Conservation (phyloP, 1,139 yeast genomes). For the Candida sp. region DNA sequence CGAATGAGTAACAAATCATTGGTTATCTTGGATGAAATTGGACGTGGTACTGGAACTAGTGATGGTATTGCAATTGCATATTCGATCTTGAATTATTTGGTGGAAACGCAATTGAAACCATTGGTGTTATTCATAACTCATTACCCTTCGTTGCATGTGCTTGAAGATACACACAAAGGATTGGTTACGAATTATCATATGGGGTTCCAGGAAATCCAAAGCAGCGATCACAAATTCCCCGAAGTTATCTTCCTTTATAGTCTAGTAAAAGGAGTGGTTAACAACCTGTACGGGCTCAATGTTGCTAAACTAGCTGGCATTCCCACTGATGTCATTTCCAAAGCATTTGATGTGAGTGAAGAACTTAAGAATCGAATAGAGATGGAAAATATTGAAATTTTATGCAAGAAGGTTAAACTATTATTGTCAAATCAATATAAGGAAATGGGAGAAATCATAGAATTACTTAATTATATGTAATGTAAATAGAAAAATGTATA, state of each 20-base stretch:
- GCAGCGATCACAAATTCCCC: slow-evolving; percentile 29
- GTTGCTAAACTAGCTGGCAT: slow-evolving; percentile 73
- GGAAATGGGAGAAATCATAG: slow-evolving; percentile 4
- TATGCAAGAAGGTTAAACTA: slow-evolving; percentile 1
- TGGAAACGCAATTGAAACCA: slow-evolving; percentile 43
- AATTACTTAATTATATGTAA: slow-evolving; percentile 7
- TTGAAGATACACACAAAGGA: slow-evolving; percentile 39
- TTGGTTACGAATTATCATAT: slow-evolving; percentile 64
- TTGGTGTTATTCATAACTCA: slow-evolving; percentile 82
- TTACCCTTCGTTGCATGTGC: slow-evolving; percentile 66
- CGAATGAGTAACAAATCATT: slow-evolving; percentile 47
- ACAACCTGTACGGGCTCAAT: slow-evolving; percentile 72
- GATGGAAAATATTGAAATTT: slow-evolving; percentile 7
- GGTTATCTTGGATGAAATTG: slow-evolving; percentile 82
- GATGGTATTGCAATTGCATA: slow-evolving; percentile 91
- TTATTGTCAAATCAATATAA: background rate
- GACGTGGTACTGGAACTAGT: slow-evolving; percentile 81
- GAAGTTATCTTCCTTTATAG: slow-evolving; percentile 60
- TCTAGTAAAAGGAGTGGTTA: slow-evolving; percentile 55
- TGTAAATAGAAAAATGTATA: background rate
- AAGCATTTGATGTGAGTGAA: slow-evolving; percentile 48
- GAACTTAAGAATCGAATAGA: slow-evolving; percentile 32
- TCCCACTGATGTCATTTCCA: slow-evolving; percentile 44
- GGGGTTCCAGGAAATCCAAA: slow-evolving; percentile 59
- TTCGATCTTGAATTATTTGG: slow-evolving; percentile 65